A percentile compares a stretch with the other conserved stretches of the same genome.
Evolutionary conservation across 1,284 basidiomycete species (phyloP).

Genomic region (Coniophora puteana): DNA sequence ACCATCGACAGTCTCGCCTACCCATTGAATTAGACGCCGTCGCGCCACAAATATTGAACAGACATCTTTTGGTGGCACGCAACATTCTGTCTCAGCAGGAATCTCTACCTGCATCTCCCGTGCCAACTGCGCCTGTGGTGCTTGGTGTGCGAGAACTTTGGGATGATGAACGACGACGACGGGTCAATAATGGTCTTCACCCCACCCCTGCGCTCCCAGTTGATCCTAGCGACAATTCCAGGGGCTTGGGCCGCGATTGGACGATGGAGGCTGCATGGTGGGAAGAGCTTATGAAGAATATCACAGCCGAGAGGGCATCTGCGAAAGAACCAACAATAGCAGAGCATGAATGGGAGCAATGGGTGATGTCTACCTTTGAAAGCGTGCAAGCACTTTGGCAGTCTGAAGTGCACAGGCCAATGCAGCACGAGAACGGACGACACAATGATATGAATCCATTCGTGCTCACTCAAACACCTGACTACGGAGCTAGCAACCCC

Average conservation of each 20-base stretch:
- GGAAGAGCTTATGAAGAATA: constrained; percentile 55
- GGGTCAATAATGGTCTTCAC: constrained; percentile 59
- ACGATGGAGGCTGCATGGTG: constrained; percentile 66
- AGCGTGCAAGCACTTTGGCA: constrained; percentile 80
- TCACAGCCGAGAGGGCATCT: constrained; percentile 43
- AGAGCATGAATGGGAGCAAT: constrained; percentile 45
- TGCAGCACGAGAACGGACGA: too few relatives aligned
- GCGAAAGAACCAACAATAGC: constrained; percentile 24
- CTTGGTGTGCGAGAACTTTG: constrained; percentile 89
- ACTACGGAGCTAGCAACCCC: constrained; percentile 7
- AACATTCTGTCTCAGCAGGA: constrained; percentile 77
- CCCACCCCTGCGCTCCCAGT: constrained; percentile 67
- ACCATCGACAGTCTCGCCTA: constrained; percentile 68
- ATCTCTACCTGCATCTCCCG: constrained; percentile 46
- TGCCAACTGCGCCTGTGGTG: constrained; percentile 75
- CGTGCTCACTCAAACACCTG: constrained; percentile 13
- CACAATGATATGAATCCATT: too few relatives aligned
- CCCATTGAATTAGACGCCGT: constrained; percentile 83
- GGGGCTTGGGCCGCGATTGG: constrained; percentile 61
- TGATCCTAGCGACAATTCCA: constrained; percentile 58
- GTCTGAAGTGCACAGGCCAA: too few relatives aligned
- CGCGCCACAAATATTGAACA: constrained; percentile 85
- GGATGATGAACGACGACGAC: constrained; percentile 85
- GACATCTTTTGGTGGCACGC: constrained; percentile 62
- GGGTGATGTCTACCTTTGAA: constrained; percentile 86